These are phyloP conservation scores for Arthrobotrys entomopaga DNA, from an alignment of 2,329 filamentous ascomycete species.

Conservation along the genomic window DNA sequence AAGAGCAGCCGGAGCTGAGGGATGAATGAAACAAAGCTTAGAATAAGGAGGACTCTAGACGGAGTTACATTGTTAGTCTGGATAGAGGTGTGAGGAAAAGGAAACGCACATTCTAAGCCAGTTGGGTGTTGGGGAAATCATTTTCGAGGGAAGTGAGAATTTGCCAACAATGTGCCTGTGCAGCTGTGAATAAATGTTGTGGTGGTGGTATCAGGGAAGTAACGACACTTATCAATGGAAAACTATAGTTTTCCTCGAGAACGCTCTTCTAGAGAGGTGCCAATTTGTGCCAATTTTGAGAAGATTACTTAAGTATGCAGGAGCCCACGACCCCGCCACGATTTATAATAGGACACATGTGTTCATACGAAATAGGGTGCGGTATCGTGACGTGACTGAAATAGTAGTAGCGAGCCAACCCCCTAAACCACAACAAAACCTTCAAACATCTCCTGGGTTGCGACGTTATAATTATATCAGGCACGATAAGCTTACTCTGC, in stretches of 20 bases:
- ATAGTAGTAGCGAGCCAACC: slow-evolving; percentile 5
- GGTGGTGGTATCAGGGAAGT: slow-evolving; percentile 2
- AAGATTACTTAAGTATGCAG: slow-evolving; percentile 6
- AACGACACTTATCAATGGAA: slow-evolving; percentile 4
- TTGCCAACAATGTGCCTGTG: not conserved
- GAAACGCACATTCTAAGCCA: slow-evolving; percentile 5
- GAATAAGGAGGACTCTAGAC: slow-evolving; percentile 3
- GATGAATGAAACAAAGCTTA: slow-evolving; percentile 6
- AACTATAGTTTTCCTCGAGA: slow-evolving; percentile 2
- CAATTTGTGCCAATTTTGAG: slow-evolving; percentile 3
- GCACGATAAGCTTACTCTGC: slow-evolving; percentile 5
- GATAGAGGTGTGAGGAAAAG: slow-evolving; percentile 5
- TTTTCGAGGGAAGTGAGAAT: slow-evolving; percentile 2
- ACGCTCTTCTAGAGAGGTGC: slow-evolving; percentile 5
- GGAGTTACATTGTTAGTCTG: slow-evolving; percentile 4
- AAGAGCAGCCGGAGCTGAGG: slow-evolving; percentile 2
- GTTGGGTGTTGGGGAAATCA: slow-evolving; percentile 5
- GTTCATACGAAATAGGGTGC: slow-evolving; percentile 5
- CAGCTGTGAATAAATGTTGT: not conserved
- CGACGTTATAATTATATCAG: not conserved
- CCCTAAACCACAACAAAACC: not conserved
- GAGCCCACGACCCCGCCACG: slow-evolving; percentile 3
- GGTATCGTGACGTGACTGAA: not conserved
- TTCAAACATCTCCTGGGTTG: too few relatives aligned
- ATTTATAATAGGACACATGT: slow-evolving; percentile 5